A percentile compares a stretch with the other conserved stretches of the same genome.
These are phyloP conservation scores for Penicillium goetzii DNA, from an alignment of 495 filamentous ascomycete genomes.

Conservation along the genomic window DNA sequence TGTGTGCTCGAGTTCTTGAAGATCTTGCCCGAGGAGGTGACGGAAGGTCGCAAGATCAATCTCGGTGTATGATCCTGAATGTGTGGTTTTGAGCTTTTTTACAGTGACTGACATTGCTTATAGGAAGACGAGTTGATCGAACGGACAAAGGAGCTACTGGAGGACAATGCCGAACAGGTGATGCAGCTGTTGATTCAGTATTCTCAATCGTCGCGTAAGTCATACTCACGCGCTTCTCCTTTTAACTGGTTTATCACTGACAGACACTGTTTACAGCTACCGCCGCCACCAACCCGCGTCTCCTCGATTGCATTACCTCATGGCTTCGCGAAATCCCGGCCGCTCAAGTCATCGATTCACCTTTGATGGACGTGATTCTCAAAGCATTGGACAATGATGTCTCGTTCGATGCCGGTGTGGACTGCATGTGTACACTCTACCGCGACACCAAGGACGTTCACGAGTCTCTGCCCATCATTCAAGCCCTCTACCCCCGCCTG, in stretches of 20 bases:
- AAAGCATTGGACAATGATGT: slow-evolving; percentile 71
- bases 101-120: slow-evolving; percentile 9
- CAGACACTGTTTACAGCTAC: slow-evolving; percentile 40
- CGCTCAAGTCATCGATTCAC: slow-evolving; percentile 79
- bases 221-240: background rate
- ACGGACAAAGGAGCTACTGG: slow-evolving; percentile 84
- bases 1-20: slow-evolving; percentile 93
- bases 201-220: slow-evolving; percentile 84
- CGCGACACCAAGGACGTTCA: slow-evolving; percentile 88
- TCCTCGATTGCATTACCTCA: slow-evolving; percentile 93
- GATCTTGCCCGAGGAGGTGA: slow-evolving; percentile 98
- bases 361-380: slow-evolving; percentile 79
- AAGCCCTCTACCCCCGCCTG: slow-evolving; percentile 81
- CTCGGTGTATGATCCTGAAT: slow-evolving; percentile 72
- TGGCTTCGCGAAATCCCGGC: slow-evolving; percentile 93
- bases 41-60: slow-evolving; percentile 97
- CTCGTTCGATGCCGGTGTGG: slow-evolving; percentile 88
- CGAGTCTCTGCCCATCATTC: slow-evolving; percentile 79
- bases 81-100: background rate
- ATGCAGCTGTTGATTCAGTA: slow-evolving; percentile 85
- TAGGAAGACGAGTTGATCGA: slow-evolving; percentile 89
- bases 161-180: slow-evolving; percentile 86
- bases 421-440: slow-evolving; percentile 89
- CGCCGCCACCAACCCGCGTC: slow-evolving; percentile 83
- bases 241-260: slow-evolving; percentile 1